Evolutionary conservation across 441 rosid species (phyloP).

Genomic region (Flueggea neowawraea): DNA sequence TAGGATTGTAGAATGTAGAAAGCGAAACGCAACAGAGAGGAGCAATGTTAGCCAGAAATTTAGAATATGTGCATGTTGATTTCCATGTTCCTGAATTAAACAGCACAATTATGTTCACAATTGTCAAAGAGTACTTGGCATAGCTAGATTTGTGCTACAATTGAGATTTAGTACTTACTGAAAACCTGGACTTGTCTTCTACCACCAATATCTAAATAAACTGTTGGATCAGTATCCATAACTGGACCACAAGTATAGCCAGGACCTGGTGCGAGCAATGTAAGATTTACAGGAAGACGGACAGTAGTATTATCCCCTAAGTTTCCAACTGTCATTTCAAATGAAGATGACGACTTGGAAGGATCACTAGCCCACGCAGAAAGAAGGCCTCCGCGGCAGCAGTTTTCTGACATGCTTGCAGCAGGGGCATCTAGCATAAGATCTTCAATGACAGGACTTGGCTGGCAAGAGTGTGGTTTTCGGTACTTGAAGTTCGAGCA

Average conservation of each 20-base stretch:
- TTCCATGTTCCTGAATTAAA: slow-evolving; percentile 56
- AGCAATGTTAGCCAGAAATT: slow-evolving; percentile 43
- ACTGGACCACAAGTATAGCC: slow-evolving; percentile 53
- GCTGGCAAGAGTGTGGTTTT: slow-evolving; percentile 44
- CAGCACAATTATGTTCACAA: neutral
- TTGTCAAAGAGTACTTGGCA: too few species aligned
- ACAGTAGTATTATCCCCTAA: slow-evolving; percentile 21
- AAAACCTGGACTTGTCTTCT: slow-evolving; percentile 50
- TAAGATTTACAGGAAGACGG: slow-evolving; percentile 39
- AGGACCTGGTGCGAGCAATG: slow-evolving; percentile 46
- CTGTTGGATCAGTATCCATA: slow-evolving; percentile 32
- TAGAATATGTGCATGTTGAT: slow-evolving; percentile 57
- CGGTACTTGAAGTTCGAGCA: slow-evolving; percentile 30
- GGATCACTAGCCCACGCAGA: slow-evolving; percentile 51
- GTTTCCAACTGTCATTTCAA: slow-evolving; percentile 41
- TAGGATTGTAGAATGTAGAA: slow-evolving; percentile 52
- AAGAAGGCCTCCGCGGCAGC: slow-evolving; percentile 49
- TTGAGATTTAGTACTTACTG: slow-evolving; percentile 27
- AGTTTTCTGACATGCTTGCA: slow-evolving; percentile 27
- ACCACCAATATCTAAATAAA: slow-evolving; percentile 40
- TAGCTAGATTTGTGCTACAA: neutral
- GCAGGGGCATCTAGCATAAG: slow-evolving; percentile 29
- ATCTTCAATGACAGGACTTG: slow-evolving; percentile 39
- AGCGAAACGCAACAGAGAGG: slow-evolving; percentile 56
- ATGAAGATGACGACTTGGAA: slow-evolving; percentile 44